Evolutionary conservation across 805 yeast species (phyloP).

Genomic region (Saturnispora hagleri): DNA sequence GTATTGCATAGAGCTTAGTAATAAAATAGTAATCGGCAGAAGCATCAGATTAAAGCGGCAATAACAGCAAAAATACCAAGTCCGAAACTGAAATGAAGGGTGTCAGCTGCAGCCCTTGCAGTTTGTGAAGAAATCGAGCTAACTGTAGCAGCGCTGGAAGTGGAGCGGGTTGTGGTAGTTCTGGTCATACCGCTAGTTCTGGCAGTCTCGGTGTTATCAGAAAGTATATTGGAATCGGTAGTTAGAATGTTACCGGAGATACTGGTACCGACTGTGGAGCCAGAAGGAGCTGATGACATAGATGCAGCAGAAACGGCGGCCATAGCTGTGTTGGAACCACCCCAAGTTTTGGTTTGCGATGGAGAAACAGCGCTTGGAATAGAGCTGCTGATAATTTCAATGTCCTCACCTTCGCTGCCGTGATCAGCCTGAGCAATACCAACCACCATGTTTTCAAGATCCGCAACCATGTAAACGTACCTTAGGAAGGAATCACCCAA

Average conservation of each 20-base stretch:
- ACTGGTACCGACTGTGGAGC: neutral
- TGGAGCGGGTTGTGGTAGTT: neutral
- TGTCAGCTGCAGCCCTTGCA: conserved; percentile 16
- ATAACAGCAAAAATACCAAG: conserved; percentile 34
- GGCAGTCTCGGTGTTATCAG: neutral
- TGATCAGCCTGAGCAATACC: conserved; percentile 32
- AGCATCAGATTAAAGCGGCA: conserved; percentile 1
- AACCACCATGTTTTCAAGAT: conserved; percentile 37
- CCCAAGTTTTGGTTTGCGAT: conserved; percentile 34
- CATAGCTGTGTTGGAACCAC: conserved; percentile 7
- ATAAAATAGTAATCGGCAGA: no score
- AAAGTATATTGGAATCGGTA: neutral
- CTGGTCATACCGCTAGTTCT: neutral
- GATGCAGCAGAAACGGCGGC: conserved; percentile 1
- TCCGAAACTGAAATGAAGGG: conserved; percentile 48
- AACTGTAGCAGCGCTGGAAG: neutral
- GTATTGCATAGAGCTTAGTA: neutral
- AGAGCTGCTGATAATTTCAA: conserved; percentile 28
- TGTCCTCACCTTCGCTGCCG: conserved; percentile 28
- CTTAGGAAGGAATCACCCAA: conserved; percentile 50
- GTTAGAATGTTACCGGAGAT: neutral
- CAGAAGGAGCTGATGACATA: conserved; percentile 5
- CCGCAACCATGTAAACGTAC: conserved; percentile 46
- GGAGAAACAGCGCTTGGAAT: conserved; percentile 46
- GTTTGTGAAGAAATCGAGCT: conserved; percentile 5